Conservation (phyloP, 805 yeast species). For the Metschnikowia bowlesiae region DNA sequence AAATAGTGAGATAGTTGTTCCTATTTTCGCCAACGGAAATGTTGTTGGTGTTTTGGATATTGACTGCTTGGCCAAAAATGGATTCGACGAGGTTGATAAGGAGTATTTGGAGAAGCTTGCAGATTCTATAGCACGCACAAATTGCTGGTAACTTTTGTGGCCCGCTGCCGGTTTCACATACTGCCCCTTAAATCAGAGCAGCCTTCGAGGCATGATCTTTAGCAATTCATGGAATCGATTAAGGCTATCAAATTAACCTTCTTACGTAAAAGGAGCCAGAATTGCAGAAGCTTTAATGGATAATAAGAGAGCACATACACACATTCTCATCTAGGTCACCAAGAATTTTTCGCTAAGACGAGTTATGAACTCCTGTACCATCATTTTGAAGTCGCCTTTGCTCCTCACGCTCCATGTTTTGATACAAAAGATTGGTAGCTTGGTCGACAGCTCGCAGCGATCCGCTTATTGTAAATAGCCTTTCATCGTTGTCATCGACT, state of each 20-base stretch:
- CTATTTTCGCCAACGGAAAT: constrained; percentile 45
- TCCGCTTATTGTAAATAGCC: constrained; percentile 72
- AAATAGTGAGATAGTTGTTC: constrained; percentile 88
- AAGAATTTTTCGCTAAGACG: not conserved
- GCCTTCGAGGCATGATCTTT: not conserved
- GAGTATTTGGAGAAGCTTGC: constrained; percentile 59
- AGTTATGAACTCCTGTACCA: not conserved
- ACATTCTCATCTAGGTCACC: not conserved
- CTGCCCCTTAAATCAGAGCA: not conserved
- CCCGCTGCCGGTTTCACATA: not conserved
- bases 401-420: constrained; percentile 55
- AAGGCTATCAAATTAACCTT: not conserved
- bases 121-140: constrained; percentile 5
- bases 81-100: constrained; percentile 65
- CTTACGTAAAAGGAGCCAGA: not conserved
- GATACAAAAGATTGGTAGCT: constrained; percentile 54
- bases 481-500: constrained; percentile 56
- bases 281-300: not conserved
- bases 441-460: constrained; percentile 49
- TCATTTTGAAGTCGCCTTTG: constrained; percentile 31
- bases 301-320: not conserved
- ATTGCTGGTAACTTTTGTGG: constrained; percentile 3
- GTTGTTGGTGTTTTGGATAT: constrained; percentile 79
- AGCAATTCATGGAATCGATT: not conserved
- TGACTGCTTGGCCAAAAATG: constrained; percentile 63